Conservation (phyloP, 2,329 filamentous ascomycete genomes). For the Pseudogymnoascus sp. region DNA sequence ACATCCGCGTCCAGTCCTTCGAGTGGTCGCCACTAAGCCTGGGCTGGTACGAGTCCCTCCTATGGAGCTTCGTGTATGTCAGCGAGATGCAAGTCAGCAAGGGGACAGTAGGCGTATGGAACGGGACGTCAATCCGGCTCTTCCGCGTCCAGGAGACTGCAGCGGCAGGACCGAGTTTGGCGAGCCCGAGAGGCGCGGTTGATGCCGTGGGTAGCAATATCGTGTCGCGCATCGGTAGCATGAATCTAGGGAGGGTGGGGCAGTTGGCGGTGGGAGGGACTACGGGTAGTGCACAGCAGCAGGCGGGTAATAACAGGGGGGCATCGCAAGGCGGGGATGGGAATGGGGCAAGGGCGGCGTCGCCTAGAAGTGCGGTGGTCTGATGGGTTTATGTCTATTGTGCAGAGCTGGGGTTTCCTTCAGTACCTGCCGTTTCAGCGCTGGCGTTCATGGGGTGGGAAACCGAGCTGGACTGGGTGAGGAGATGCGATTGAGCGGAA, state of each 20-base stretch:
- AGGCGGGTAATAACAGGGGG: slow-evolving; percentile 16
- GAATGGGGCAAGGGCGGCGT: neutral
- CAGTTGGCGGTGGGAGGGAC: slow-evolving; percentile 22
- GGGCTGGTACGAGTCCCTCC: slow-evolving; percentile 90
- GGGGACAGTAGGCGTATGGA: slow-evolving; percentile 90
- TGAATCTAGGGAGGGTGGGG: slow-evolving; percentile 32
- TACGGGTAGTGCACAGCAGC: slow-evolving; percentile 22
- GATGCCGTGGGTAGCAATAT: slow-evolving; percentile 89
- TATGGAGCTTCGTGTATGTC: slow-evolving; percentile 90
- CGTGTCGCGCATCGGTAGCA: slow-evolving; percentile 75
- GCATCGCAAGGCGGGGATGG: slow-evolving; percentile 15
- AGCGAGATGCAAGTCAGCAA: slow-evolving; percentile 81
- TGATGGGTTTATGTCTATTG: neutral
- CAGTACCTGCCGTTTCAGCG: slow-evolving; percentile 12
- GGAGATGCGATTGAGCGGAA: neutral
- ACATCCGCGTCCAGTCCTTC: slow-evolving; percentile 76
- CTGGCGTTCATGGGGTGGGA: slow-evolving; percentile 11
- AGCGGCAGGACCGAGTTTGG: slow-evolving; percentile 68
- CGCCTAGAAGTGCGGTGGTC: neutral
- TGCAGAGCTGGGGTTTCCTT: slow-evolving; percentile 3
- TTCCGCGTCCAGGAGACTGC: slow-evolving; percentile 86
- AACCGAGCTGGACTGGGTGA: slow-evolving; percentile 4
- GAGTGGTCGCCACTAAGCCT: slow-evolving; percentile 87
- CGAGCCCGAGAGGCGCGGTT: slow-evolving; percentile 80
- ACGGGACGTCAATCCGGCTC: slow-evolving; percentile 76